Evolutionary conservation across 805 yeast species (phyloP), one percentile per base, ranked within the genome.

Genomic region (Tetrapisispora phaffii): DNA sequence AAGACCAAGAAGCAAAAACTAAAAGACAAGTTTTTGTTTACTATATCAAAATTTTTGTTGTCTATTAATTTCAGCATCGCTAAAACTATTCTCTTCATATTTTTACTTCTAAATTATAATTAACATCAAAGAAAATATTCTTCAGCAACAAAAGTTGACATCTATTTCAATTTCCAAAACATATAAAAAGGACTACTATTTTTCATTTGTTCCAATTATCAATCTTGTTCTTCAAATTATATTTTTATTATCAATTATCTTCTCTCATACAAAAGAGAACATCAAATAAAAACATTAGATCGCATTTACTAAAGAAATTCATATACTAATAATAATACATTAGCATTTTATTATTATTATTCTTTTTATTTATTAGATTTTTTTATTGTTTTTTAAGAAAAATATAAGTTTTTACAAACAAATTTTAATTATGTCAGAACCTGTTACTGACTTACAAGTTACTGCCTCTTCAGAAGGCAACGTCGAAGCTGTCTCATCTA

Each of bases 361-460:
- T 28, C 31, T 31, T 7, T 39, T 39, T 39, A 31, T 39, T 39
- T 7, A 22, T 26, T 32, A 26, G 22, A 8, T 22, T 12, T 26
- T 38, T 38, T 26, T 32, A 26, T 34, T 13, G 23, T 12, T 26
- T 38, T 38, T 38, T 19, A 16, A 23, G 28, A 34, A 26, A 21
- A 22, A n/a, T n/a, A n/a, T n/a, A n/a, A n/a, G n/a, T n/a, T n/a
- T 16, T 19, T 26, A 23, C 34, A 41, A 34, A 29, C 10, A 16
- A 23, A 17, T 20, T 16, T 17, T 21, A 34, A 41, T 9, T 16
- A 41, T 41, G 44, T 41, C 44, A 22, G 37, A 34, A 16, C n/a
- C n/a, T n/a, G 37, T 41, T 34, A 21, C 39, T 32, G 44, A 41
- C 36, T 35, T 29, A n/a, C 39, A 41, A 17, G 38, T 23, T 24